A percentile compares a stretch with the other conserved stretches of the same genome.
phyloP scores from a whole-genome alignment of 2,329 filamentous ascomycete species.

The Cytospora chrysosperma region DNA sequence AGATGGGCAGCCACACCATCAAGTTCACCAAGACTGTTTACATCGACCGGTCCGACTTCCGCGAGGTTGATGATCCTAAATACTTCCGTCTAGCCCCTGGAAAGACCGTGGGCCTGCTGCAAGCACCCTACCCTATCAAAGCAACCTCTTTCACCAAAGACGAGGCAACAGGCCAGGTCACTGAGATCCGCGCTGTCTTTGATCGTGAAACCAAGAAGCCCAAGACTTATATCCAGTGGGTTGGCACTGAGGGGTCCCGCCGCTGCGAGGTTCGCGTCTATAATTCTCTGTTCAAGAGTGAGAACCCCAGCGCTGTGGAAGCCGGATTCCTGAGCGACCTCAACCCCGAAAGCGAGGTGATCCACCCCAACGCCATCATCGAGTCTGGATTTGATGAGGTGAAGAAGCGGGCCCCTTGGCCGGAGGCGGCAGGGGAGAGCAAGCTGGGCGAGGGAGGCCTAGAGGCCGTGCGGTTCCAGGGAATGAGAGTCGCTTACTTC shows the following conservation, averaged over 20 bases:
- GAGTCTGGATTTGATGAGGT: constrained; percentile 84
- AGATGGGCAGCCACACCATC: constrained; percentile 36
- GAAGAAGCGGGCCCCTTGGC: constrained; percentile 72
- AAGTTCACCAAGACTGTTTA: constrained; percentile 63
- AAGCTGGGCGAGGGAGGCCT: constrained; percentile 61
- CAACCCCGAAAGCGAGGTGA: constrained; percentile 77
- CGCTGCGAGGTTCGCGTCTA: constrained; percentile 23
- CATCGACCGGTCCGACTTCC: constrained; percentile 70
- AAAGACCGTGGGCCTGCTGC: constrained; percentile 65
- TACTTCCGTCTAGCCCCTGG: constrained; percentile 71
- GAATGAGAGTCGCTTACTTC: constrained; percentile 84
- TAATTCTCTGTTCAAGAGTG: constrained; percentile 54
- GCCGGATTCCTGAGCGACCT: constrained; percentile 83
- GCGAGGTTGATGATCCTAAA: constrained; percentile 62
- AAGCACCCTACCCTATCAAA: constrained; percentile 63
- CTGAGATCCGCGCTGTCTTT: constrained; percentile 29
- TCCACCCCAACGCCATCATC: constrained; percentile 76
- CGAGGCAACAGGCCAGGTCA: constrained; percentile 44
- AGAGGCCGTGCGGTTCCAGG: constrained; percentile 86
- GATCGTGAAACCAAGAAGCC: constrained; percentile 32
- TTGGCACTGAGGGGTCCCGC: constrained; percentile 34
- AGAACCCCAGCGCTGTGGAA: constrained; percentile 73
- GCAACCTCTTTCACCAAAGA: constrained; percentile 65
- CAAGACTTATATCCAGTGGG: constrained; percentile 62
- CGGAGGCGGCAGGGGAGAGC: constrained; percentile 70